These are phyloP conservation scores for Penicillium sp. DNA, from an alignment of 2,329 filamentous ascomycete species.

Conservation along the genomic window DNA sequence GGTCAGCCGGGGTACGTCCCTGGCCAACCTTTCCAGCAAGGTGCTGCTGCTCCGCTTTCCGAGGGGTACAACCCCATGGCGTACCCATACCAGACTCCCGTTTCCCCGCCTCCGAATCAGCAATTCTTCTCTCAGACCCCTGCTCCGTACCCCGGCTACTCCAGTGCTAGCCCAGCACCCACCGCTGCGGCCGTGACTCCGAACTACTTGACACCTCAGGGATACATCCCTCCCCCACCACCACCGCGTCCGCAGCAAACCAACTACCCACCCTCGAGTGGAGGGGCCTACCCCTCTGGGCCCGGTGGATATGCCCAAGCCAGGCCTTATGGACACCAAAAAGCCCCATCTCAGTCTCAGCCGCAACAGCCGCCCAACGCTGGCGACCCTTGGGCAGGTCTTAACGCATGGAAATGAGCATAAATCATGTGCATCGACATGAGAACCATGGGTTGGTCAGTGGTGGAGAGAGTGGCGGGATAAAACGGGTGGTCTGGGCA, in stretches of 20 bases:
- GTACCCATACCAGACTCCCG: slow-evolving; percentile 47
- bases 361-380: slow-evolving; percentile 32
- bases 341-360: slow-evolving; percentile 42
- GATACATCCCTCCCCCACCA: slow-evolving; percentile 68
- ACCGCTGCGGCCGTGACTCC: slow-evolving; percentile 33
- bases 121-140: slow-evolving; percentile 41
- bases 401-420: slow-evolving; percentile 67
- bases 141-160: slow-evolving; percentile 37
- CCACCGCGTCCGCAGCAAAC: slow-evolving; percentile 64
- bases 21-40: slow-evolving; percentile 43
- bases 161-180: slow-evolving; percentile 36
- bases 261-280: slow-evolving; percentile 46
- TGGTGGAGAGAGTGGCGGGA: background rate
- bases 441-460: too few species aligned
- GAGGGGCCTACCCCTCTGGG: slow-evolving; percentile 54
- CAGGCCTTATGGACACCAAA: slow-evolving; percentile 46
- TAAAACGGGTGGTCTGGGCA: background rate
- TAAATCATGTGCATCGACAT: background rate
- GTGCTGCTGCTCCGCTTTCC: slow-evolving; percentile 43
- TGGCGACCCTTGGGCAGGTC: slow-evolving; percentile 68
- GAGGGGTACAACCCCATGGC: slow-evolving; percentile 56
- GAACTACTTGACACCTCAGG: slow-evolving; percentile 56
- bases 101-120: slow-evolving; percentile 47
- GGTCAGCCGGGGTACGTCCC: slow-evolving; percentile 31
- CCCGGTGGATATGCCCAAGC: slow-evolving; percentile 59